Evolutionary conservation across 257 asterid genomes (phyloP).

Genomic region (Solanum medicagineum): DNA sequence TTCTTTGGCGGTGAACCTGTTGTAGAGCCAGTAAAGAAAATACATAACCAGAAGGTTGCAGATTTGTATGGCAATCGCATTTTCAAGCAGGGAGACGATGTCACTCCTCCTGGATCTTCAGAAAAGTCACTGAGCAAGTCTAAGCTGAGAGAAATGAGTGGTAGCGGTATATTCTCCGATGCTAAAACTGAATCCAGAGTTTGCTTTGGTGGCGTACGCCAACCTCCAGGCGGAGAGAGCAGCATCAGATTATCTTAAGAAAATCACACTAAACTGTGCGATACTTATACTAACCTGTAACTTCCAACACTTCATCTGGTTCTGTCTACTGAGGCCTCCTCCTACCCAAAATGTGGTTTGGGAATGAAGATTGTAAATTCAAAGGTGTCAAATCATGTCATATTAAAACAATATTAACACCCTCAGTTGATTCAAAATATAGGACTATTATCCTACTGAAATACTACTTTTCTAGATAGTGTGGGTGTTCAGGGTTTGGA

Average conservation of each 20-base stretch:
- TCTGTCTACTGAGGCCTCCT: background rate
- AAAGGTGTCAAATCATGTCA: background rate
- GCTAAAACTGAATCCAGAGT: conserved; percentile 66
- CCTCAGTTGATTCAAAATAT: background rate
- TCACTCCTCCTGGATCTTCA: conserved; percentile 43
- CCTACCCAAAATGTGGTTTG: background rate
- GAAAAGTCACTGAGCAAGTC: conserved; percentile 75
- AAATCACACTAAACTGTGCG: background rate
- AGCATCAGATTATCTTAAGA: conserved; percentile 63
- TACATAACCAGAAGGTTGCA: conserved; percentile 56
- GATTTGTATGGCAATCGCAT: conserved; percentile 78
- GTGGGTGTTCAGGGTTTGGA: too few relatives aligned
- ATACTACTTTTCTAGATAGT: background rate
- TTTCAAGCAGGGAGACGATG: conserved; percentile 54
- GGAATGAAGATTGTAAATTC: background rate
- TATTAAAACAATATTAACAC: background rate
- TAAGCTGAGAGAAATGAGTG: conserved; percentile 82
- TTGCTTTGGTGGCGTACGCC: conserved; percentile 72
- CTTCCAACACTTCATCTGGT: background rate
- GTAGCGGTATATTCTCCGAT: conserved; percentile 64
- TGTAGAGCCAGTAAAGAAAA: conserved; percentile 47
- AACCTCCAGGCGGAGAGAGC: conserved; percentile 95
- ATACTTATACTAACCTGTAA: background rate
- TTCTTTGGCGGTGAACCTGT: conserved; percentile 65
- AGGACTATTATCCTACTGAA: background rate